Base-by-base conservation (phyloP, 306 rosid species). In the Prosopis cineraria region DNA sequence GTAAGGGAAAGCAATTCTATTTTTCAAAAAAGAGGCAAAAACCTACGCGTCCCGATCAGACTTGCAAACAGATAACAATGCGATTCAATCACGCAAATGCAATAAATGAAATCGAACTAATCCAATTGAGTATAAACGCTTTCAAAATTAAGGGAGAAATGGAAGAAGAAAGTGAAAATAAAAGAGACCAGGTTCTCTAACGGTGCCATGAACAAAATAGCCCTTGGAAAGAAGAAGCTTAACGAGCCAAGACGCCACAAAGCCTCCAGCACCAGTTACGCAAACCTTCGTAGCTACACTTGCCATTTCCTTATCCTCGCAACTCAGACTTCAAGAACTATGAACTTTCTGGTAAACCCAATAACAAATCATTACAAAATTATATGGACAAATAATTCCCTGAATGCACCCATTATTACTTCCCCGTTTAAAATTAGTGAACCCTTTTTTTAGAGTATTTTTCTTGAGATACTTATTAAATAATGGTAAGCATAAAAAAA, bases 231-330 rank as follows among this genome's bases (percentile, higher is more conserved):
- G 96, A 10, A 93, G 91, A 79, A 78, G 83, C 73, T 91, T 87
- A 33, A 91, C 83, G 3, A 91, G 85, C 87, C 91, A 88, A 14
- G 98, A 91, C 0, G 85, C 97, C 17, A 90, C 66, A 64, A 94
- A 94, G 8, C 96, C 98, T 47, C 96, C 98, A 0, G 91, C 94
- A 0, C 98, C 96, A 1, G 90, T 94, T 3, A 94, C 94, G 67
- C 96, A 91, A 0, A 91, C 93, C 70, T 29, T 81, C 68, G 78
- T 84, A 5, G 69, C 72, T 48, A 20, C 76, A 7, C 43, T 31
- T 19, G 68, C 79, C 74, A 53, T 77, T 52, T 31, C 40, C n/a
- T 22, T 44, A 3, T 16, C 6, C 16, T 8, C 1, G 70, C 45
- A 36, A 36, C 70, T 36, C 47, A 12, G 39, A 2, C 6, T 7